Base-by-base conservation (phyloP, 75 land plant genomes). In the Azolla pinnata region DNA sequence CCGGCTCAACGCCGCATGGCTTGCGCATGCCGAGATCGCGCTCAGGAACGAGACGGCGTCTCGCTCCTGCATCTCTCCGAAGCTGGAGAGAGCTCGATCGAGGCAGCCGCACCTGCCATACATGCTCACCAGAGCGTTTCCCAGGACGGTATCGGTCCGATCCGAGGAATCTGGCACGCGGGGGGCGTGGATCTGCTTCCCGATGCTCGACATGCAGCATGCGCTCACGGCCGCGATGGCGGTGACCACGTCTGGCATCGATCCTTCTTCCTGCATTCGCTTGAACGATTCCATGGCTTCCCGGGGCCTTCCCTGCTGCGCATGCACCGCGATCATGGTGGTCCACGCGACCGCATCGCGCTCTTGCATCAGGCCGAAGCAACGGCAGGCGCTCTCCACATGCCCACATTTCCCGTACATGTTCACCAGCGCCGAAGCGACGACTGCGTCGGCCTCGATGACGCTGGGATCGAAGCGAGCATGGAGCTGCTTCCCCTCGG, bases 401-500 rank as follows among this genome's bases (percentile, higher is more conserved):
- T 45, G 54, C 58, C 67, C 67, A 55, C 67, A 65, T 20, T 65
- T 65, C 21, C 45, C 67, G 56, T 65, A 65, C 67, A 65, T 65
- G 59, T 55, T 47, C 20, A 55, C 47, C 54, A 65, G 67, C 14
- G 57, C 52, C 27, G 31, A 26, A n/a, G 2, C 52, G 28, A 61
- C 48, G 3, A 46, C 46, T 12, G 24, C 31, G 7, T 61, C 46
- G 18, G 51, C 7, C 4, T 44, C 32, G 7, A 44, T 14, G 12
- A 27, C 63, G 46, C 48, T 61, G 25, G 18, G 18, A 12, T 26
- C 26, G 4, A 61, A 18, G 16, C n/a, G 24, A 14, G 24, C 14
- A 45, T 61, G 63, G 28, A 61, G 19, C 29, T 26, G 63, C 51
- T 44, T 26, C 1, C 63, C 63, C 10, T 17, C 52, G 14, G 21